phyloP scores from a whole-genome alignment of 108 stramenopile species.

The Parietichytrium sp. region DNA sequence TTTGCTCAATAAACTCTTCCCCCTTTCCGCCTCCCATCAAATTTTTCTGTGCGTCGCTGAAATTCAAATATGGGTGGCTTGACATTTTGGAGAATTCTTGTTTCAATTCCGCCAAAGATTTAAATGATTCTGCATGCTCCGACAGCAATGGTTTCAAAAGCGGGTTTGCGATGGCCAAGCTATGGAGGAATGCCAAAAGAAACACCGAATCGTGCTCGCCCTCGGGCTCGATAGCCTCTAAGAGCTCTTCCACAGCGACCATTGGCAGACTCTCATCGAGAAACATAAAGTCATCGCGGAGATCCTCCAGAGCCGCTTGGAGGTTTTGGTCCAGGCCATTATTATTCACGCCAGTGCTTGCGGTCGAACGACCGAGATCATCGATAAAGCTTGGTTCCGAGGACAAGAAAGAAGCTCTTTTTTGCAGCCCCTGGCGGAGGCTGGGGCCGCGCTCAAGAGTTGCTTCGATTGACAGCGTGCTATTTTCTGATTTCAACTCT shows the following conservation, averaged over 20 bases:
- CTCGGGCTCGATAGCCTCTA: conserved; percentile 5
- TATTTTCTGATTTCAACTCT: no score
- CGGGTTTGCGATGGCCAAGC: neutral
- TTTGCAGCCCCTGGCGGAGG: no score
- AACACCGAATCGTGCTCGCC: neutral
- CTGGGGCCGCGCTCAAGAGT: no score
- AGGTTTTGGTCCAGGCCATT: no score
- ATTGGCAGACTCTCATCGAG: conserved; percentile 2
- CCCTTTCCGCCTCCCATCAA: neutral
- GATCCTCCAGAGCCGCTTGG: no score
- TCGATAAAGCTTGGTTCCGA: no score
- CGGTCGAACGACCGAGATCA: no score
- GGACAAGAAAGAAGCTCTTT: no score
- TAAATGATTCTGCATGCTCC: no score
- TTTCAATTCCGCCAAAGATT: neutral
- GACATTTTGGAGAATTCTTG: neutral
- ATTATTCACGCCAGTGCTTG: no score
- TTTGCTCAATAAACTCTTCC: neutral
- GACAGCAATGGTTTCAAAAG: neutral
- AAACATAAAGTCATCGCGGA: no score
- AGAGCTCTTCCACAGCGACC: neutral
- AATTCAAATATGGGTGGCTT: neutral
- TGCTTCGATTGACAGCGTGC: no score
- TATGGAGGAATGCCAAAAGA: neutral
- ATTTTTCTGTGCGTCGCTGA: neutral